Evolutionary conservation across 257 asterid genomes (phyloP), one percentile per base, ranked within the genome.

Genomic region (Ophiorrhiza pumila): DNA sequence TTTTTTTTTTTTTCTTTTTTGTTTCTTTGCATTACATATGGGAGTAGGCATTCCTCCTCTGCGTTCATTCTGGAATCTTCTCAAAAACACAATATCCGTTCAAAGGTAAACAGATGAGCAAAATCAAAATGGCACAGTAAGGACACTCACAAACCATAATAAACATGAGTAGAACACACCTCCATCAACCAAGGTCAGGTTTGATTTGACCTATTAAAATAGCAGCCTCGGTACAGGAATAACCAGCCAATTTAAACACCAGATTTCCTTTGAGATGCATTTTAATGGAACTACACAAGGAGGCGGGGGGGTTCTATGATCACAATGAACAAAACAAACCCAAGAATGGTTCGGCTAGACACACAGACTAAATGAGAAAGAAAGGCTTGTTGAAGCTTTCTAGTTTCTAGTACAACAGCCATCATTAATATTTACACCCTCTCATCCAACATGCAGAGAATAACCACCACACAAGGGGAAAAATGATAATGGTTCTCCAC

Each of bases 391-490:
- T 13, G 69, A 69, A 64, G 47, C 35, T 39, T 27, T 42, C 27
- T 31, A 57, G 58, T 39, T 58, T 23, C 49, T 14, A n/a, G 32
- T 34, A 71, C 62, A 71, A 55, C 27, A 72, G 39, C 32, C 32
- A 50, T 5, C 29, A 64, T 61, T 72, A 57, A 62, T 89, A 85
- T 77, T 68, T 84, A 86, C 92, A 81, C 82, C 82, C 80, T 62
- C 35, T 72, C 81, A 85, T 80, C 88, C 85, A 77, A 72, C 81
- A 74, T 46, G 82, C 69, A 81, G 79, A 86, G 84, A 82, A 81
- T 71, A 71, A 78, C 77, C 87, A 74, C 71, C 72, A 22, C 72
- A 75, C 63, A 53, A 63, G 69, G 77, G 76, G 61, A 74, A 77
- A 84, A 74, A 80, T 81, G 81, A 76, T 64, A 76, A 74, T 77